These are phyloP conservation scores for Xerocomellus dryophilus DNA, from an alignment of 768 basidiomycete species.

Conservation along the genomic window DNA sequence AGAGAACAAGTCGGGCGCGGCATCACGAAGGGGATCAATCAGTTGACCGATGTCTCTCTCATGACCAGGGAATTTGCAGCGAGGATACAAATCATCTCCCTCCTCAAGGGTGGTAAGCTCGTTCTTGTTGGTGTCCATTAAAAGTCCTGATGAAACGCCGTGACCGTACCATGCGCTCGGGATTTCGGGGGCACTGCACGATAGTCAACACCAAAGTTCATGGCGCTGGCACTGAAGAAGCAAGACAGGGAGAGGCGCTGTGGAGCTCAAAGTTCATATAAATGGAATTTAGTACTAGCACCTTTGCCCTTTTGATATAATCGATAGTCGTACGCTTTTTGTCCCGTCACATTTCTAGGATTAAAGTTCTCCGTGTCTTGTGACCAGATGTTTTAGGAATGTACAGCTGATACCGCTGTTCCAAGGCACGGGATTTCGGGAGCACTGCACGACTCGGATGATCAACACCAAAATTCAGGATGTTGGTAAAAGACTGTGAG, in stretches of 20 bases:
- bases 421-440: background rate
- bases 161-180: background rate
- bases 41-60: conserved; percentile 46
- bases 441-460: conserved; percentile 15
- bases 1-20: conserved; percentile 47
- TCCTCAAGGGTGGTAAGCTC: conserved; percentile 47
- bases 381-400: too few relatives aligned
- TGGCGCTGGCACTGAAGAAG: conserved; percentile 47
- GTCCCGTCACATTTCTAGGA: background rate
- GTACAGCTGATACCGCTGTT: too few relatives aligned
- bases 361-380: conserved; percentile 3
- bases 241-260: conserved; percentile 48
- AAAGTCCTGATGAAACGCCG: background rate
- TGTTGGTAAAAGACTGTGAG: conserved; percentile 42
- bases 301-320: background rate
- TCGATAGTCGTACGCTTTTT: background rate
- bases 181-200: background rate
- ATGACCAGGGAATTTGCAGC: conserved; percentile 55
- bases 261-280: conserved; percentile 54
- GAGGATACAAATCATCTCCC: conserved; percentile 52
- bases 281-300: background rate
- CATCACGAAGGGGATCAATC: conserved; percentile 50
- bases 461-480: conserved; percentile 49
- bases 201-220: conserved; percentile 48
- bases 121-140: background rate